These are phyloP conservation scores for Aspergillus uvarum DNA, from an alignment of 2,329 filamentous ascomycete genomes.

Conservation along the genomic window DNA sequence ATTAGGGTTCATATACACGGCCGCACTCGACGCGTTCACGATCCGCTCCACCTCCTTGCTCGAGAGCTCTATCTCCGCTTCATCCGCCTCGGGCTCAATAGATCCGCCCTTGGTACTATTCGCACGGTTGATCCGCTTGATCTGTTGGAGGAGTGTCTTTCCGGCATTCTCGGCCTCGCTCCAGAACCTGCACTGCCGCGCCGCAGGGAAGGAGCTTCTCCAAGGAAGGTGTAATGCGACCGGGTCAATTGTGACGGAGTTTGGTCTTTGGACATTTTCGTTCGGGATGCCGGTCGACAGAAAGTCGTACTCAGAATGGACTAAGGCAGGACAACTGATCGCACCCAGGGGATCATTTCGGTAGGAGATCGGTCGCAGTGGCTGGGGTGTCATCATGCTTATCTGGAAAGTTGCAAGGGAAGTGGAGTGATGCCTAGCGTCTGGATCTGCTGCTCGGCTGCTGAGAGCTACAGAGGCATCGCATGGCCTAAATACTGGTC, in stretches of 20 bases:
- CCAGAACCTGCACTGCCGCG: background rate
- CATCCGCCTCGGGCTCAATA: background rate
- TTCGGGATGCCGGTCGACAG: background rate
- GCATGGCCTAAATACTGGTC: too few relatives aligned
- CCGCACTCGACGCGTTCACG: background rate
- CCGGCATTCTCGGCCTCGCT: background rate
- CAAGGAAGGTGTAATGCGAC: background rate
- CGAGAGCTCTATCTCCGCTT: background rate
- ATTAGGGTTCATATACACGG: background rate
- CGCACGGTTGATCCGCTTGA: background rate
- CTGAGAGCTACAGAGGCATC: too few relatives aligned
- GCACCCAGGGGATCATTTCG: background rate
- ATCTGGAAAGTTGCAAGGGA: too few relatives aligned
- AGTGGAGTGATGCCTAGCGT: too few relatives aligned
- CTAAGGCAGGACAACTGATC: background rate
- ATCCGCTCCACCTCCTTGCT: background rate
- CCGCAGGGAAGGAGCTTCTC: background rate
- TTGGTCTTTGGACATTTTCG: background rate
- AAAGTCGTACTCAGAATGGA: background rate
- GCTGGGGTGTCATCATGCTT: background rate
- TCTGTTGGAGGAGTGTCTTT: background rate
- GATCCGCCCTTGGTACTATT: background rate
- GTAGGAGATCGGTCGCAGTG: background rate
- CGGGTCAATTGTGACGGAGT: background rate
- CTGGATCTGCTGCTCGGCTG: too few relatives aligned